Conservation (phyloP, 306 rosid genomes). For the Ceratonia siliqua region DNA sequence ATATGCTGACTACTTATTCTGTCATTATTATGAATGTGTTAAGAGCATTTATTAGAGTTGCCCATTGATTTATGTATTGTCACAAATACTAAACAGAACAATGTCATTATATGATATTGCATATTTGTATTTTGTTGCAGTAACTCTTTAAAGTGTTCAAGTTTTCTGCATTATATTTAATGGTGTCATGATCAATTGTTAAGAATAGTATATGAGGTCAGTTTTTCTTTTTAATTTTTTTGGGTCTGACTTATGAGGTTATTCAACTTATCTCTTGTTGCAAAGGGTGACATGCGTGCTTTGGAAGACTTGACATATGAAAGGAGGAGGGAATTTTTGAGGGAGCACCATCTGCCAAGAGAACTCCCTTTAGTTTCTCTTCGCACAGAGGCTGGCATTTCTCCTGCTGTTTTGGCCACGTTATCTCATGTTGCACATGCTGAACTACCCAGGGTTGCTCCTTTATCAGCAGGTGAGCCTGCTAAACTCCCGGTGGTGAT, state of each 20-base stretch:
- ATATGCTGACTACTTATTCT: background rate
- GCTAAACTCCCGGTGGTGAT: constrained; percentile 81
- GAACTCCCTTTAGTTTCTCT: constrained; percentile 83
- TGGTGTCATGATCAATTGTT: background rate
- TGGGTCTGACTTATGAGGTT: background rate
- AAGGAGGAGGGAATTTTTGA: constrained; percentile 75
- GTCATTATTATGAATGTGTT: background rate
- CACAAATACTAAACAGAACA: background rate
- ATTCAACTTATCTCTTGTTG: constrained; percentile 33
- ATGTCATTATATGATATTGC: background rate
- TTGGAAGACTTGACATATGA: constrained; percentile 95
- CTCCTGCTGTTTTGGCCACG: constrained; percentile 81
- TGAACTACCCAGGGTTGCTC: constrained; percentile 62
- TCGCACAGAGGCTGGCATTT: constrained; percentile 82
- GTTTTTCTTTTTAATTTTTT: background rate
- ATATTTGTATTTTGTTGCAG: background rate
- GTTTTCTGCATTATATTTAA: background rate
- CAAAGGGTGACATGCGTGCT: constrained; percentile 94
- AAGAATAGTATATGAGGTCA: background rate
- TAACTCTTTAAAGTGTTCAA: background rate
- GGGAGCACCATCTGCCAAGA: constrained; percentile 67
- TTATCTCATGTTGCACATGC: constrained; percentile 90
- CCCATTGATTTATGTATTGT: background rate
- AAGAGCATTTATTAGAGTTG: background rate
- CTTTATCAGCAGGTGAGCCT: constrained; percentile 55